A percentile compares a stretch with the other conserved stretches of the same genome.
phyloP scores from a whole-genome alignment of 805 yeast genomes.

The Cyberlindnera sargentensis region DNA sequence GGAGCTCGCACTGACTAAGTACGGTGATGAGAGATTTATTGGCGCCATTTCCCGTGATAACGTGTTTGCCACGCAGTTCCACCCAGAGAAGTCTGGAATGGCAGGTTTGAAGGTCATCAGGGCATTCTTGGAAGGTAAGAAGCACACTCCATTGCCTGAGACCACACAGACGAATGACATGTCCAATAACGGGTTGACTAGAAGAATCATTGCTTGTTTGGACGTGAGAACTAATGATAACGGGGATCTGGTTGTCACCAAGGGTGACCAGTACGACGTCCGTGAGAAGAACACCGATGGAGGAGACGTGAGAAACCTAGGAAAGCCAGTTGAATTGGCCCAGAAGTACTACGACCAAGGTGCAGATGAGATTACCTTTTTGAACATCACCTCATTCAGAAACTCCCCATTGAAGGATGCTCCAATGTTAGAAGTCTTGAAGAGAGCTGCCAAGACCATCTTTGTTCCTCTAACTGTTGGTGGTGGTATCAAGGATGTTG shows the following conservation, averaged over 20 bases:
- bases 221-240: constrained; percentile 94
- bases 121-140: constrained; percentile 50
- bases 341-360: constrained; percentile 88
- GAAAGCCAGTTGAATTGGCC: constrained; percentile 95
- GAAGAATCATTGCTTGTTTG: constrained; percentile 91
- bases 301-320: constrained; percentile 77
- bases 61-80: constrained; percentile 93
- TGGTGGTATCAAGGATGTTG: constrained; percentile 91
- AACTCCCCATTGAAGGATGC: constrained; percentile 88
- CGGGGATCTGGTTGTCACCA: constrained; percentile 96
- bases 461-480: constrained; percentile 98
- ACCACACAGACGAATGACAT: constrained; percentile 26
- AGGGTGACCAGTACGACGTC: constrained; percentile 98
- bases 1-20: constrained; percentile 65
- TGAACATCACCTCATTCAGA: constrained; percentile 93
- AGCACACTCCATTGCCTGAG: constrained; percentile 14
- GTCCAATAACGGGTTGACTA: constrained; percentile 61
- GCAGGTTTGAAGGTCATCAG: constrained; percentile 79
- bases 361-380: constrained; percentile 93
- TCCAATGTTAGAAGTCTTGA: constrained; percentile 91
- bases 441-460: constrained; percentile 75
- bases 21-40: constrained; percentile 73
- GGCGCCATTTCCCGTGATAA: constrained; percentile 77
- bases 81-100: constrained; percentile 95
- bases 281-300: constrained; percentile 60